Base-by-base conservation (phyloP, 2,329 filamentous ascomycete genomes). In the Trichoderma asperellum region DNA sequence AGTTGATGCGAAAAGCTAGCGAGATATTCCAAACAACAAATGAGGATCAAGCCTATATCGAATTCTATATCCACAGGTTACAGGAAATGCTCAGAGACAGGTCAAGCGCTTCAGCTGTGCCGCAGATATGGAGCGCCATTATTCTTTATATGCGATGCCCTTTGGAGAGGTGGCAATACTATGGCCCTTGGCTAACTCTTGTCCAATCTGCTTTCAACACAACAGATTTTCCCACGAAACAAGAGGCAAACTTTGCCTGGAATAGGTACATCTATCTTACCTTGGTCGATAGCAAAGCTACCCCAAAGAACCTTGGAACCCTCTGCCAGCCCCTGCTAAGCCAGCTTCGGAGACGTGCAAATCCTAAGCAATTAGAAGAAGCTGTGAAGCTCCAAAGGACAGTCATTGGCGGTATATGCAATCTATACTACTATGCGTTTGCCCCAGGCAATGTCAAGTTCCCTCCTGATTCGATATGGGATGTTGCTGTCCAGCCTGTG, bases 81-180 rank as follows among this genome's bases (percentile, higher is more conserved):
- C 86, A 86, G 68, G 83, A 84, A 12, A 92, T 96, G 89, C 84
- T 91, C 32, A 86, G 89, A 72, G 84, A 86, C 60, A 89, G 85
- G 72, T 86, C 80, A 57, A 70, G 72, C 12, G 70, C 77, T 29
- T 79, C 84, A 0, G 84, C 88, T 49, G 94, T 97, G 0, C 94
- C 96, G 6, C 92, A 94, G 73, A 92, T 98, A 27, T 98, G 95
- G 95, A 91, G 92, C 70, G 87, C 93, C 43, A 83, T 97, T 2
- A 88, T 95, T 7, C 85, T 97, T 2, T 88, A 97, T 68, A 83
- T 97, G 59, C 89, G 91, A 81, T 88, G 81, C 79, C 89, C 78
- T 72, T 84, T 83, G 75, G 88, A 82, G 72, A 89, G 77, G 81
- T 98, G 95, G 92, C 85, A 90, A 37, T 88, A 91, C 75, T 89